Base-by-base conservation (phyloP, 257 asterid genomes). In the Przewalskia tangutica region DNA sequence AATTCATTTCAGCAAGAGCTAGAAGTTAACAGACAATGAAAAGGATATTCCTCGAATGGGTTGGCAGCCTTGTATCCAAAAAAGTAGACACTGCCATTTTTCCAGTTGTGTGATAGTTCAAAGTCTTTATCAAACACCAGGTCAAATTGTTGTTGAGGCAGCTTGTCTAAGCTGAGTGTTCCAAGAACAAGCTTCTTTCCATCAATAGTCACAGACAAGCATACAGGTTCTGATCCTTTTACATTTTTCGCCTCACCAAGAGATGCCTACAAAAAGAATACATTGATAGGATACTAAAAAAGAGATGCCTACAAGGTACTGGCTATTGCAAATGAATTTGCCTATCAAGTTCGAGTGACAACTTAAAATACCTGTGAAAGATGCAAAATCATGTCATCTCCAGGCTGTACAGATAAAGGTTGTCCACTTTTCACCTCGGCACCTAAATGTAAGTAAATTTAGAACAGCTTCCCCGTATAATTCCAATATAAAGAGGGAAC, bases 61-160 rank as follows among this genome's bases (percentile, higher is more conserved):
- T 77, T 83, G 36, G 50, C 16, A 10, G 54, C 46, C 59, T 59
- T 66, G 80, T 67, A 84, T 84, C 86, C 86, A 59, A 44, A 48
- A 53, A 84, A 84, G 79, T 68, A 80, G 42, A 84, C 81, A 8
- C 81, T 84, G 8, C 86, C 86, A 71, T 44, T 62, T 20, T 79
- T 79, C 81, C 81, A 84, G 81, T 80, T 80, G 84, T 84, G 86
- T 32, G 86, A 84, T 50, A 84, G 62, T 75, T 80, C 84, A 70
- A 80, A 79, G 2, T 84, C 81, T 84, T 11, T 84, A 48, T 84
- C 77, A 59, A 84, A 84, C 20, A 58, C 44, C 66, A 84, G 66
- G 81, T 84, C 86, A 70, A 84, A 84, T 50, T 68, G 83, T 40
- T 79, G 86, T 62, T 84, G 86, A 12, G 81, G 86, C 34, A 84